Percentiles rank a stretch among this genome's conserved stretches.
Evolutionary conservation across 2,329 filamentous ascomycete genomes (phyloP).

Genomic region (Talaromyces piceae): DNA sequence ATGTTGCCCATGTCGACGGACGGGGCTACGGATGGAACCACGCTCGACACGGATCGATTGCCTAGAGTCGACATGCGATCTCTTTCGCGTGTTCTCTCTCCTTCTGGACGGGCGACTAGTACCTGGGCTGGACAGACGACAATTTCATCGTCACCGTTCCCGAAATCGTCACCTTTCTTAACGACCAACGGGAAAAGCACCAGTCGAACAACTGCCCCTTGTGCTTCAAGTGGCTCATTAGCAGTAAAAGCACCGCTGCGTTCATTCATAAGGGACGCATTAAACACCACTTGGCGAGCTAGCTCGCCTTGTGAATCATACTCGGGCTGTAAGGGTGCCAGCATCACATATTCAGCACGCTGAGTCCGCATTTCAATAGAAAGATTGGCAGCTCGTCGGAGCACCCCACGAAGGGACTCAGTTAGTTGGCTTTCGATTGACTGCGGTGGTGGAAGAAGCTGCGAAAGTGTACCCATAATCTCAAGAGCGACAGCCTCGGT

Average conservation of each 20-base stretch:
- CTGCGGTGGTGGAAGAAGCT: constrained; percentile 77
- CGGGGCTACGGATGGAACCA: constrained; percentile 22
- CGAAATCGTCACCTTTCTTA: constrained; percentile 85
- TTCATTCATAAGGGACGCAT: constrained; percentile 90
- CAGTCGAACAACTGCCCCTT: constrained; percentile 72
- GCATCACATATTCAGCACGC: constrained; percentile 96
- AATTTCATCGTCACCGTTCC: constrained; percentile 84
- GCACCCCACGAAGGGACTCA: constrained; percentile 76
- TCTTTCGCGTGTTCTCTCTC: constrained; percentile 18
- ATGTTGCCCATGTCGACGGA: constrained; percentile 39
- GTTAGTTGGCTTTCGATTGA: constrained; percentile 74
- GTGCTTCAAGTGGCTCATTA: constrained; percentile 73
- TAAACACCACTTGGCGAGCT: constrained; percentile 80
- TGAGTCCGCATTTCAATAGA: constrained; percentile 97
- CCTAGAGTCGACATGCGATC: constrained; percentile 28
- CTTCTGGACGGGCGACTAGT: constrained; percentile 57
- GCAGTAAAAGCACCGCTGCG: constrained; percentile 62
- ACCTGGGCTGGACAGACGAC: constrained; percentile 95
- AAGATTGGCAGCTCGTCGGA: constrained; percentile 80
- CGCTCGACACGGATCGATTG: constrained; percentile 38
- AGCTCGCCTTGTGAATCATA: constrained; percentile 92
- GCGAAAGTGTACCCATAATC: constrained; percentile 74
- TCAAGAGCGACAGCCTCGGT: constrained; percentile 94
- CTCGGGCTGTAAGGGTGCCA: constrained; percentile 87
- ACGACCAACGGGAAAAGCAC: constrained; percentile 95